Base-by-base conservation (phyloP, 192 early-diverging fungal genomes). In the Linnemannia exigua region DNA sequence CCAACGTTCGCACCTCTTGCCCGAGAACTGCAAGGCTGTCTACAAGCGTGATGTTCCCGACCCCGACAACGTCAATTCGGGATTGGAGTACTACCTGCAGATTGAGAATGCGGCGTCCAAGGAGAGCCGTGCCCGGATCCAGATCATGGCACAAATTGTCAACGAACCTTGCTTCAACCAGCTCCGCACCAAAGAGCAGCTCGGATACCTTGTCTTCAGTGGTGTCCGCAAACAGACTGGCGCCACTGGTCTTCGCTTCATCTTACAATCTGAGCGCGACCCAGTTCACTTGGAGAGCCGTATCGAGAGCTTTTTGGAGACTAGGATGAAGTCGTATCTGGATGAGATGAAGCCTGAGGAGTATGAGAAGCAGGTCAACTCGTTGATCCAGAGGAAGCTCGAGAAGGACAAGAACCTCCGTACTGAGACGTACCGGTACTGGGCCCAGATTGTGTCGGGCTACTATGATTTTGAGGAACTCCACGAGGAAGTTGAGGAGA, bases 141-240 rank as follows among this genome's bases (percentile, higher is more conserved):
- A 91, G 47, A 90, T 99, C 63, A 76, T 97, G 72, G 91, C 93
- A 19, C 96, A 98, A 75, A 96, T 99, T 52, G 88, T 93, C 25
- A 90, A 95, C 66, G 98, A 99, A 84, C 96, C 97, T 41, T 95
- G 92, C 80, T 99, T 99, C 88, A 95, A 99, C 88, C 94, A 97
- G 77, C 88, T 99, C 69, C 92, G 98, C 33, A 99, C 98, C 22
- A 97, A 99, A 84, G 95, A 96, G 82, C 93, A 96, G 79, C 90
- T 96, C 15, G 95, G 96, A 31, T 97, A 97, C 71, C 87, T 95
- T 72, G 95, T 97, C 0, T 93, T 91, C 51, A 94, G 92, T 78
- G 93, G 93, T 14, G 87, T 95, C 31, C 89, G 95, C 69, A 94
- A 94, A 87, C 91, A 91, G 72, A 93, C 95, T 37, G 96, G 97